phyloP scores from a whole-genome alignment of 106 monocot genomes.

The Dioscorea zingiberensis region DNA sequence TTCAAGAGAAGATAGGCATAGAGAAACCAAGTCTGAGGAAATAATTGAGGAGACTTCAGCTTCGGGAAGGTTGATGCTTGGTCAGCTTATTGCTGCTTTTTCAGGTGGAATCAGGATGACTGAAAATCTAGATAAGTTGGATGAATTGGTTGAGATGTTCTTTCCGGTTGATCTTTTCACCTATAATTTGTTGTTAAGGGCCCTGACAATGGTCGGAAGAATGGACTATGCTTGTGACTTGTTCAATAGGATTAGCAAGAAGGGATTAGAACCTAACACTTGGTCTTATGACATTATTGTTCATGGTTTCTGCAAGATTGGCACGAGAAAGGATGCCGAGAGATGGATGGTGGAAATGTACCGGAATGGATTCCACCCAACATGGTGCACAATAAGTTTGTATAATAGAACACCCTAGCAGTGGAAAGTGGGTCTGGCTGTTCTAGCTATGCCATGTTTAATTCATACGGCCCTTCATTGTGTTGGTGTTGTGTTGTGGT shows the following conservation, averaged over 20 bases:
- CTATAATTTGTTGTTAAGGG: constrained; percentile 72
- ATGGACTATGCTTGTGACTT: constrained; percentile 70
- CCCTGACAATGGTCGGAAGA: constrained; percentile 37
- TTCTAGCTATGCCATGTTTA: too few relatives aligned
- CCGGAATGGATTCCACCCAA: constrained; percentile 54
- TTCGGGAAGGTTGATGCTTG: constrained; percentile 28
- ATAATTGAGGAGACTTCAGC: not conserved
- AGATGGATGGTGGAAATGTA: constrained; percentile 69
- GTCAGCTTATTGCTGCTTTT: constrained; percentile 47
- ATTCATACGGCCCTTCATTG: too few relatives aligned
- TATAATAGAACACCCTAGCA: not conserved
- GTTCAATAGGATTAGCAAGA: constrained; percentile 44
- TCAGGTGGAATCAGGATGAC: constrained; percentile 53
- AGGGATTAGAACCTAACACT: constrained; percentile 66
- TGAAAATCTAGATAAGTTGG: constrained; percentile 40
- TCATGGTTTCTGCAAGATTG: constrained; percentile 68
- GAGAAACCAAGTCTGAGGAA: not conserved
- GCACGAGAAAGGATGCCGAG: constrained; percentile 52
- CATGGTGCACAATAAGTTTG: constrained; percentile 59
- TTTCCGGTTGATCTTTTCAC: constrained; percentile 78
- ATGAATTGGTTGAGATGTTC: constrained; percentile 44
- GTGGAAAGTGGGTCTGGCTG: not conserved
- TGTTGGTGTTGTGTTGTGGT: too few relatives aligned
- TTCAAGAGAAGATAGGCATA: constrained; percentile 3
- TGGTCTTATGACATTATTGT: constrained; percentile 79